Base-by-base conservation (phyloP, 129 eudicot genomes). In the Smallanthus sonchifolius region DNA sequence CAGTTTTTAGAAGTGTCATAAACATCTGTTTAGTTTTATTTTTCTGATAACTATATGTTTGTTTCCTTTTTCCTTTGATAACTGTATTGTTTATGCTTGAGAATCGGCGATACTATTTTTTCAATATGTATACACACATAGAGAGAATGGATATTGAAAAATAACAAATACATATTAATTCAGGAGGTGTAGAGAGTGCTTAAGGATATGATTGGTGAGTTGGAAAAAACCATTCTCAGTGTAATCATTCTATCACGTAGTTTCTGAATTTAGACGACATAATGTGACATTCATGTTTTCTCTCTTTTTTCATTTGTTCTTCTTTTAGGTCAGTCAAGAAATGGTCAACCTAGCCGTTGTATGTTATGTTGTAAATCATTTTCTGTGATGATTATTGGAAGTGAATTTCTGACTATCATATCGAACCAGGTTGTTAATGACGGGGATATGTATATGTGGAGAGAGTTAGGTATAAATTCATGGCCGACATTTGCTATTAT, bases 401-500 rank as follows among this genome's bases (percentile, higher is more conserved):
- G 39, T 75, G 65, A 74, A 71, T 20, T 17, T 79, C 36, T 14
- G 43, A 32, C 65, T 32, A 34, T 64, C 59, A 40, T 67, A n/a
- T 40, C 37, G 71, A 45, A 48, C 73, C 76, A 94, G 98, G 98
- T 94, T 67, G 98, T 94, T 69, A 94, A 94, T 83, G 98, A 94
- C 78, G 98, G 98, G 70, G 98, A 94, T 39, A 94, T 94, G 98
- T 84, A 84, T 62, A 80, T 94, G 79, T 94, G 98, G 98, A 71
- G 91, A 70, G 97, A 94, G 78, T 77, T 94, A 62, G 98, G 98
- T 49, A 79, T 94, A 44, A 94, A 77, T 85, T 94, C 98, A 52
- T 94, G 98, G 98, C 98, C 98, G 8, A 90, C 98, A 72, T 94
- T 90, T 86, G 93, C 89, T 78, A 78, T 94, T 77, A 84, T 94